Base-by-base conservation (phyloP, 1,139 yeast species). In the Diutina rugosa region DNA sequence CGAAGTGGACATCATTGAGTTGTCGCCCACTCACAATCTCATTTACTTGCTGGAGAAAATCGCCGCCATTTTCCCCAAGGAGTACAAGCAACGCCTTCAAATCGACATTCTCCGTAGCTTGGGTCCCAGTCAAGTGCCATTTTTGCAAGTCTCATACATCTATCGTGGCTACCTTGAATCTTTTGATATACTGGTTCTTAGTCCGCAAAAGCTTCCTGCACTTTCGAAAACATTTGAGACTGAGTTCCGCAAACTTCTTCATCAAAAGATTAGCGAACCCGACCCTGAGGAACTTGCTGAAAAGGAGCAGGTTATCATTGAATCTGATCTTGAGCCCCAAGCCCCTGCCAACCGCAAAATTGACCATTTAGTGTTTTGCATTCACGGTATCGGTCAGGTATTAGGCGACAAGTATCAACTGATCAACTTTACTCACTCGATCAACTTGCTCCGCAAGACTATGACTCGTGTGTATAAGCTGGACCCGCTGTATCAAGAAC, bases 351-450 rank as follows among this genome's bases (percentile, higher is more conserved):
- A 75, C 48, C 71, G 96, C 58, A 74, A 81, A 38, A 77, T 90
- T 18, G 90, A 89, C 56, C 97, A 93, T 69, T 70, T 93, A 57
- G 80, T 91, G 1, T 73, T 93, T 18, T 93, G 96, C 61, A 79
- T 91, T 54, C 99, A 93, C 68, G 98, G 99, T 0, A 89, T 93
- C 60, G 98, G 98, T 1, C 99, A 93, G 67, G 82, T 86, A 49
- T 74, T 93, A 58, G 95, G 96, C 3, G 81, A 83, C 56, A 82
- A 82, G 62, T 86, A 87, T 62, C 90, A 90, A 60, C 82, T 88
- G 46, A 84, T 90, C 55, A 90, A 90, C 65, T 93, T 93, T 70
- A 84, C 93, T 4, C 96, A 90, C 67, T 90, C 93, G 32, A 82
- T 90, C 57, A 88, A 87, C 63, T 77, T 81, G 35, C 69, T 90